Evolutionary conservation across 1,139 yeast genomes (phyloP).

Genomic region (Geotrichum fermentans): DNA sequence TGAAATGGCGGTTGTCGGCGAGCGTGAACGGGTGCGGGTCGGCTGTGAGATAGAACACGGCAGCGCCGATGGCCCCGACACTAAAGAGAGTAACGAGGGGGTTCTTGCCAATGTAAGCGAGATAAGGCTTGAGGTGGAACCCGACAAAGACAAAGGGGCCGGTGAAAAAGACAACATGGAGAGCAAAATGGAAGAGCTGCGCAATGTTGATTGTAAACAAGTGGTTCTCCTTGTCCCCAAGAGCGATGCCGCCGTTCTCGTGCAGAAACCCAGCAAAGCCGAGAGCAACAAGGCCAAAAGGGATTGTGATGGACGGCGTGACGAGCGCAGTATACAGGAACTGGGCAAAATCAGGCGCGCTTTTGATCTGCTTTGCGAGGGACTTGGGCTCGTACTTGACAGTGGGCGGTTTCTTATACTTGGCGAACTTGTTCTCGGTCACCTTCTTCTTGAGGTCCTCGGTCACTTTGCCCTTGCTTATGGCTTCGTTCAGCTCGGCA

Average conservation of each 20-base stretch:
- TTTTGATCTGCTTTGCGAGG: not conserved
- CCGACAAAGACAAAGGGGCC: slow-evolving; percentile 45
- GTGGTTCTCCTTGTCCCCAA: slow-evolving; percentile 89
- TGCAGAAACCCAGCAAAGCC: slow-evolving; percentile 54
- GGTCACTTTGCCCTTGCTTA: not conserved
- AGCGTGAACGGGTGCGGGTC: slow-evolving; percentile 81
- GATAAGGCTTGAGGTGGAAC: not conserved
- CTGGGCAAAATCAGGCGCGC: slow-evolving; percentile 3
- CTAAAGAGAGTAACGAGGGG: slow-evolving; percentile 1
- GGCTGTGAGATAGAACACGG: slow-evolving; percentile 3
- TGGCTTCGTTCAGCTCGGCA: not conserved
- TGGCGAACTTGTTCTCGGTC: not conserved
- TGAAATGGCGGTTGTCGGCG: slow-evolving; percentile 91
- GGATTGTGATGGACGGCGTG: slow-evolving; percentile 38
- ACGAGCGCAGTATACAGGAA: slow-evolving; percentile 20
- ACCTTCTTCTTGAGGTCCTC: not conserved
- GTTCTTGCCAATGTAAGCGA: not conserved
- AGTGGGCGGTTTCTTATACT: not conserved
- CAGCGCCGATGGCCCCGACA: not conserved
- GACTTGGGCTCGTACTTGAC: not conserved
- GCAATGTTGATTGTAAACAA: slow-evolving; percentile 63
- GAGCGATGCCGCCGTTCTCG: slow-evolving; percentile 69
- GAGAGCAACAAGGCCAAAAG: slow-evolving; percentile 51
- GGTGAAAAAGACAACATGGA: slow-evolving; percentile 59
- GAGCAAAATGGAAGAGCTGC: slow-evolving; percentile 73